Base-by-base conservation (phyloP, 2,329 filamentous ascomycete genomes). In the Knoxdaviesia capensis region DNA sequence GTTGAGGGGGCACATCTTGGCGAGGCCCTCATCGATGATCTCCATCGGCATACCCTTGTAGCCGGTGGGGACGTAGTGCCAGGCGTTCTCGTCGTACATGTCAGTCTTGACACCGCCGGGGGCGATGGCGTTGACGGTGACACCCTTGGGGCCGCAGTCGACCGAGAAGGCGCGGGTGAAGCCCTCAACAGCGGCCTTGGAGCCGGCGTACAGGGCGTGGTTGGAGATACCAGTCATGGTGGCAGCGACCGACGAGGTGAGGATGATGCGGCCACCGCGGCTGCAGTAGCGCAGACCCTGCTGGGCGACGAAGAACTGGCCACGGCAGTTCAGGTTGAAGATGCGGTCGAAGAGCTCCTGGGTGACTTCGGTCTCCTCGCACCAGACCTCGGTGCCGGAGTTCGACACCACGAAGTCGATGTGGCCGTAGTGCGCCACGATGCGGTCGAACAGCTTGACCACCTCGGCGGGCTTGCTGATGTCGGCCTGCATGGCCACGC, bases 271-370 rank as follows among this genome's bases (percentile, higher is more conserved):
- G 32, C 81, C 81, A 44, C 80, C 76, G 38, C 71, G 64, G 53
- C 77, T 68, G 48, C 82, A 69, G 60, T 82, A 64, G 61, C 77
- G 77, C 59, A 80, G 79, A 6, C 73, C 80, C 44, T 80, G 74
- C 61, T 83, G 77, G 20, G 78, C 80, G 41, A 85, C 78, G 57
- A 85, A 84, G 65, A 84, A 84, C 59, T 84, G 77, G 39, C 75
- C 77, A 36, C 75, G 66, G 46, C 73, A 68, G 62, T 82, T 82
- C 52, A 82, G 64, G 62, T 74, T 73, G 63, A 82, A 81, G 49
- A 81, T 75, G 50, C 74, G 66, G 59, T 81, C 76, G 60, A 74
- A 82, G 49, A 80, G 76, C 61, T 78, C 77, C 54, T 75, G 71
- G 5, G 72, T 71, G 34, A 82, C 74, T 48, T 80, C 74, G 53